A percentile compares a stretch with the other conserved stretches of the same genome.
Conservation (phyloP, 306 rosid species). For the Lagenaria siceraria region DNA sequence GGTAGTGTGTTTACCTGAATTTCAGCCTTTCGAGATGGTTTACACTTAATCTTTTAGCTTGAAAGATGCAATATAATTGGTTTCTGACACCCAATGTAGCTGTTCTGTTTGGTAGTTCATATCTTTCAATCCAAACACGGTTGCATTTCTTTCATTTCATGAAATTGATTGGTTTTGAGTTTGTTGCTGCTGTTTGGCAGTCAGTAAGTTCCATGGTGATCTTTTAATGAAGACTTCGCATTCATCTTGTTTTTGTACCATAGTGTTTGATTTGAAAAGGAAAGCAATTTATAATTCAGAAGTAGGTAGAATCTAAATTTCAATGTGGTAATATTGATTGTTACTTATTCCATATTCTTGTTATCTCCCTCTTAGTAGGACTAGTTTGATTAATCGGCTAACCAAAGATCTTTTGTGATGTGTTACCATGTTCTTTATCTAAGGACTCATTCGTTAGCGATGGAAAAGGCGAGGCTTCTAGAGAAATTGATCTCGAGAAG, state of each 20-base stretch:
- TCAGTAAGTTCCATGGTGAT: background rate
- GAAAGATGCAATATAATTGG: background rate
- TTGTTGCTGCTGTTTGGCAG: background rate
- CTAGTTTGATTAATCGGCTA: background rate
- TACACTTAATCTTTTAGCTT: background rate
- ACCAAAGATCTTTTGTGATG: constrained; percentile 1
- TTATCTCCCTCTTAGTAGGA: background rate
- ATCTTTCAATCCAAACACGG: background rate
- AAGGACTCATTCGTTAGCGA: constrained; percentile 73
- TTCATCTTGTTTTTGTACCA: background rate
- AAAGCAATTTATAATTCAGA: background rate
- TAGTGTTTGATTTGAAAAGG: background rate
- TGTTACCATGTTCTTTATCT: constrained; percentile 10
- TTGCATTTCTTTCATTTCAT: background rate
- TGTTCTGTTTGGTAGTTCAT: background rate
- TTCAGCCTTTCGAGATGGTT: background rate
- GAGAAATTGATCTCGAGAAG: constrained; percentile 75
- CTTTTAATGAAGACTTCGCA: background rate
- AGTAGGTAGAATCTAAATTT: background rate
- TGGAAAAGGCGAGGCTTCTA: constrained; percentile 48
- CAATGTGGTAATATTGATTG: background rate
- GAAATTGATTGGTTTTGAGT: background rate
- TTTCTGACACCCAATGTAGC: background rate
- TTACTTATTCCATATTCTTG: background rate
- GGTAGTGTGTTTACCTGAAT: background rate